Evolutionary conservation across 306 rosid genomes (phyloP), one percentile per base, ranked within the genome.

Genomic region (Mimosa bimucronata): DNA sequence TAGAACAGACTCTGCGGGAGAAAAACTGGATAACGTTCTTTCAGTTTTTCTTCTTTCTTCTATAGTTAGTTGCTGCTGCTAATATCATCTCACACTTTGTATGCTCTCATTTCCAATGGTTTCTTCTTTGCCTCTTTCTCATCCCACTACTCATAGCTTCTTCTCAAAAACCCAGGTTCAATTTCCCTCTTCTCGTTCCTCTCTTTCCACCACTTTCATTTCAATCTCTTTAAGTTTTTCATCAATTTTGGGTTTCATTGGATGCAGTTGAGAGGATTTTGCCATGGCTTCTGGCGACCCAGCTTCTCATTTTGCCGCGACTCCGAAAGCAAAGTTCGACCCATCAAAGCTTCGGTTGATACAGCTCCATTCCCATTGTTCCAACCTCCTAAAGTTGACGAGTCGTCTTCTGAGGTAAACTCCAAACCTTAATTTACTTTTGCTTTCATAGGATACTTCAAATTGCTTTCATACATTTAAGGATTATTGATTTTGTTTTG

Each of bases 291-390:
- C 25, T 79, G 86, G 82, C 76, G 86, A 85, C 90, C 92, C 85
- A 61, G 29, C 67, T 64, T 31, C 83, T 74, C 69, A 34, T 83
- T 80, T 71, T 77, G 42, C 42, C 55, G 62, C 65, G 77, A 74
- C 84, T 44, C 82, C 79, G 66, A 81, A 62, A 73, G 41, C 74
- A 90, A 75, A 77, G 65, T 46, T 7, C 88, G 62, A 44, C 88
- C 90, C 84, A 83, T 91, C 55, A 88, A 81, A 80, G 93, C 97
- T 67, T 79, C 87, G 7, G 67, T 90, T 29, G 89, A 77, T 66
- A 71, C 85, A 69, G 72, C 92, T 18, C 76, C 88, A 23, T 95
- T 86, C 86, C 92, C 98, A 6, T 77, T 95, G 81, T 75, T 91
- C 74, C 92, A 87, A 58, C 76, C 90, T 74, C 79, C 85, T 60